A percentile compares a stretch with the other conserved stretches of the same genome.
Conservation (phyloP, 2,329 filamentous ascomycete genomes). For the Chaetothyriales sp. region DNA sequence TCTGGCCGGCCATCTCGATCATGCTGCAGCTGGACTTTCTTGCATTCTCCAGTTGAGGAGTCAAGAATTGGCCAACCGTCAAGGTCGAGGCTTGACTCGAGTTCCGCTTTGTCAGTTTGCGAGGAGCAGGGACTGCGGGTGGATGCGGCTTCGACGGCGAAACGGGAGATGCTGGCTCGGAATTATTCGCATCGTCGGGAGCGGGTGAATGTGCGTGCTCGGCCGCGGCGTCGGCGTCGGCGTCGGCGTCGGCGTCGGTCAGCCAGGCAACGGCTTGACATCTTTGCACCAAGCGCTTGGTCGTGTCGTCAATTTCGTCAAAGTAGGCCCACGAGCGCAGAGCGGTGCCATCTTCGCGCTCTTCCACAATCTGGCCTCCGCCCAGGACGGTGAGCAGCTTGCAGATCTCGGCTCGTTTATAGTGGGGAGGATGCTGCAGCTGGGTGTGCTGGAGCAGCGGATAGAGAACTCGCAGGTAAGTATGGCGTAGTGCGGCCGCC, state of each 20-base stretch:
- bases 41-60: constrained; percentile 43
- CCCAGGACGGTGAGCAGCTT: constrained; percentile 61
- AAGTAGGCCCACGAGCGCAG: constrained; percentile 35
- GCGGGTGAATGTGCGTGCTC: constrained; percentile 16
- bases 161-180: constrained; percentile 10
- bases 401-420: constrained; percentile 77
- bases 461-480: constrained; percentile 84
- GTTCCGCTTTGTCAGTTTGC: constrained; percentile 20
- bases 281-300: constrained; percentile 32
- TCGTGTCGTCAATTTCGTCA: constrained; percentile 37
- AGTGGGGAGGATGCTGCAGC: constrained; percentile 70
- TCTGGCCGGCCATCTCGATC: constrained; percentile 62
- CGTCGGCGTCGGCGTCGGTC: constrained; percentile 22
- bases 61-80: constrained; percentile 18
- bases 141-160: constrained; percentile 17
- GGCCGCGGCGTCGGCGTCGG: constrained; percentile 17
- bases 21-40: constrained; percentile 64
- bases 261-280: constrained; percentile 36
- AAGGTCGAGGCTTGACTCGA: constrained; percentile 20
- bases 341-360: constrained; percentile 18
- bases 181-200: constrained; percentile 7
- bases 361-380: constrained; percentile 55
- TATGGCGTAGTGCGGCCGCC: constrained; percentile 60
- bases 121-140: constrained; percentile 36
- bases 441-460: constrained; percentile 86